These are phyloP conservation scores for Populus hybrid DNA, from an alignment of 441 rosid genomes.

Conservation along the genomic window DNA sequence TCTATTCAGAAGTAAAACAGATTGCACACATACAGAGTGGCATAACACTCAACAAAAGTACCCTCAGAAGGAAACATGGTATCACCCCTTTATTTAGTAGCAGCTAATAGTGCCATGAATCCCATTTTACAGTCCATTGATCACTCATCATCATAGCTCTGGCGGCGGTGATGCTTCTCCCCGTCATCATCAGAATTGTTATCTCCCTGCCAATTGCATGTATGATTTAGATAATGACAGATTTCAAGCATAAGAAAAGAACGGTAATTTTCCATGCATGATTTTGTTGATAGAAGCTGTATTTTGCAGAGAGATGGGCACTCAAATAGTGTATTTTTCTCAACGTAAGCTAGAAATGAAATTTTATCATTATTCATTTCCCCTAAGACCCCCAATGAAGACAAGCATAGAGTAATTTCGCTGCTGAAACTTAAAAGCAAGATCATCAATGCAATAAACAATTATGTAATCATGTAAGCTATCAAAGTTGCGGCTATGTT, in stretches of 20 bases:
- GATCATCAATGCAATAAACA: background rate
- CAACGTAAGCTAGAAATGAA: background rate
- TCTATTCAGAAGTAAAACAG: constrained; percentile 15
- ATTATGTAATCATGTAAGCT: background rate
- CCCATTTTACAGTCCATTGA: constrained; percentile 13
- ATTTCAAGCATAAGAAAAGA: background rate
- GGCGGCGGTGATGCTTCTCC: constrained; percentile 60
- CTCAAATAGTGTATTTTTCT: background rate
- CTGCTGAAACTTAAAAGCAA: background rate
- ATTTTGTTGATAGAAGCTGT: background rate
- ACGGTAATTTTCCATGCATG: background rate
- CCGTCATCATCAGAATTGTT: constrained; percentile 58
- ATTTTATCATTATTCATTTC: too few species aligned
- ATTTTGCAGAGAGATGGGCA: background rate
- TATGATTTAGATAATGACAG: background rate
- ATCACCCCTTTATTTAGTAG: constrained; percentile 46
- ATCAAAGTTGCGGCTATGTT: background rate
- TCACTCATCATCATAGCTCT: constrained; percentile 61
- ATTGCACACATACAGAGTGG: background rate
- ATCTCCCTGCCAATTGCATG: constrained; percentile 49
- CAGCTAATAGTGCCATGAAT: constrained; percentile 30
- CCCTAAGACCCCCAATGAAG: background rate
- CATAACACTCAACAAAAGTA: background rate
- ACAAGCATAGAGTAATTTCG: background rate
- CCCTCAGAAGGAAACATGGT: constrained; percentile 17